Evolutionary conservation across 495 filamentous ascomycete genomes (phyloP).

Genomic region (Podospora fimiseda): DNA sequence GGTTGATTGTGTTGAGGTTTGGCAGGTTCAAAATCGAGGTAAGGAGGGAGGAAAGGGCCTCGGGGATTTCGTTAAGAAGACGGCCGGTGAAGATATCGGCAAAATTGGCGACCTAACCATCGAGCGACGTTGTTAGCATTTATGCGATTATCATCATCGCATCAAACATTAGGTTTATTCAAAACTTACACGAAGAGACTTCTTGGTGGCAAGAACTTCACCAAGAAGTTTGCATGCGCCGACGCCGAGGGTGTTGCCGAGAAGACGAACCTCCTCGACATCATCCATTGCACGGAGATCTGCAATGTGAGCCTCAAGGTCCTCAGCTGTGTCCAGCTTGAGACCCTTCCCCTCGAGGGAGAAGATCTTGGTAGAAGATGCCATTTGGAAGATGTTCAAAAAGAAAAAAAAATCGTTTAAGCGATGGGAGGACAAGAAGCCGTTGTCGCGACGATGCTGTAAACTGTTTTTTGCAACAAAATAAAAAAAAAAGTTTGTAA

Average conservation of each 20-base stretch:
- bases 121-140: conserved; percentile 19
- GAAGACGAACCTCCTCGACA: conserved; percentile 75
- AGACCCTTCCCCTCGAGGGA: conserved; percentile 84
- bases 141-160: background rate
- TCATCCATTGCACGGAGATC: conserved; percentile 61
- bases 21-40: conserved; percentile 77
- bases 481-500: background rate
- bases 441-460: no score
- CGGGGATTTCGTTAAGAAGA: conserved; percentile 87
- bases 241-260: conserved; percentile 87
- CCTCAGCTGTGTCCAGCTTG: no score
- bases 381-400: conserved; percentile 31
- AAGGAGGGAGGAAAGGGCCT: conserved; percentile 76
- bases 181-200: conserved; percentile 58
- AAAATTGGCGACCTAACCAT: conserved; percentile 66
- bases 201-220: conserved; percentile 70
- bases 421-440: no score
- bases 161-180: background rate
- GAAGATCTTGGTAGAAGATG: conserved; percentile 59
- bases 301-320: conserved; percentile 80
- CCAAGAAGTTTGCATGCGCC: conserved; percentile 79
- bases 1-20: conserved; percentile 81
- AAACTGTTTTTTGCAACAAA: no score
- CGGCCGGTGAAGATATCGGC: conserved; percentile 97
- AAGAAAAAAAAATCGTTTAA: background rate